Evolutionary conservation across 352 stramenopile species (phyloP).

Genomic region (Globisporangium takayamanum): DNA sequence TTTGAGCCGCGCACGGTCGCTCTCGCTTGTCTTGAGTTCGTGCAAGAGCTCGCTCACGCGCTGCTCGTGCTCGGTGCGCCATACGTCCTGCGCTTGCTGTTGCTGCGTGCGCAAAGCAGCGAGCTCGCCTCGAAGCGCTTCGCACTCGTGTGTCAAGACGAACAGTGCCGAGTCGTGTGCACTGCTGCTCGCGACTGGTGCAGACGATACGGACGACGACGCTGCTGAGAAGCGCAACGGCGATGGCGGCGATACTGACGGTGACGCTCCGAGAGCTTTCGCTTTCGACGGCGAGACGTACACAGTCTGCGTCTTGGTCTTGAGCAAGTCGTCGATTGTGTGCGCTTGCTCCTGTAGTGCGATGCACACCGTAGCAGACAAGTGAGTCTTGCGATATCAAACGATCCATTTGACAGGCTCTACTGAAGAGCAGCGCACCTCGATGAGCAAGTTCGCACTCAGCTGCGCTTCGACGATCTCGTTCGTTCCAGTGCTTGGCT

Average conservation of each 20-base stretch:
- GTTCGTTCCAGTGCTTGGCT: conserved; percentile 63
- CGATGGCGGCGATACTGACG: conserved; percentile 7
- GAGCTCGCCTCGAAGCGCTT: conserved; percentile 22
- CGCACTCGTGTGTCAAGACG: conserved; percentile 25
- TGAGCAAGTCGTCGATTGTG: conserved; percentile 68
- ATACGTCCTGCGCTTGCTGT: conserved; percentile 19
- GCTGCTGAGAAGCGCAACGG: conserved; percentile 5
- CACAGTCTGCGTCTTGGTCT: conserved; percentile 29
- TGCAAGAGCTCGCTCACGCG: conserved; percentile 28
- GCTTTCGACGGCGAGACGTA: conserved; percentile 32
- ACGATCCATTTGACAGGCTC: too few species aligned
- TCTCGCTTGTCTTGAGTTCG: conserved; percentile 37
- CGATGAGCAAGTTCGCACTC: conserved; percentile 68
- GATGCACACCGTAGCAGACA: conserved; percentile 17
- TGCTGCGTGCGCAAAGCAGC: conserved; percentile 14
- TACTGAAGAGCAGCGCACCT: conserved; percentile 25
- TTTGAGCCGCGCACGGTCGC: conserved; percentile 36
- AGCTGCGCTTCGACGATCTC: conserved; percentile 66
- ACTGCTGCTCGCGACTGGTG: background rate
- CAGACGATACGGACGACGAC: background rate
- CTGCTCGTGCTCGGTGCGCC: conserved; percentile 27
- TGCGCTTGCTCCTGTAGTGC: conserved; percentile 56
- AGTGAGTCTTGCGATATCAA: too few species aligned
- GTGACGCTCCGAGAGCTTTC: conserved; percentile 3
- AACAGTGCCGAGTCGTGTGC: conserved; percentile 9